Evolutionary conservation across 163 green algal genomes (phyloP).

Genomic region (Picocystis sp.): DNA sequence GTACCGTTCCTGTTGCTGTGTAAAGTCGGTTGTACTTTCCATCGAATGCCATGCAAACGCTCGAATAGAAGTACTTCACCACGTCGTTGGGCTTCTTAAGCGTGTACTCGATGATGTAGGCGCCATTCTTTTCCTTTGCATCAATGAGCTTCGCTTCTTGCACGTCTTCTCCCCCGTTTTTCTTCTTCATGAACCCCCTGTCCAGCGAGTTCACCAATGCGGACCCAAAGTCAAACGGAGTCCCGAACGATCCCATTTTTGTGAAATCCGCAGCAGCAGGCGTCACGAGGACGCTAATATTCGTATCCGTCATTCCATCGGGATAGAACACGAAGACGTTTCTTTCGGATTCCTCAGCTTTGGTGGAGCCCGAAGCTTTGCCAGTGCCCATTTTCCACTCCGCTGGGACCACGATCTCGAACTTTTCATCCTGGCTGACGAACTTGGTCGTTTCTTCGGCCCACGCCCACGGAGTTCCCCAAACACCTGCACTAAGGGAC

Average conservation of each 20-base stretch:
- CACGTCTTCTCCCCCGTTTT: not conserved
- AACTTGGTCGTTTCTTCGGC: not conserved
- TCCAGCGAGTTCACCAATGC: slow-evolving; percentile 43
- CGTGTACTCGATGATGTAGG: slow-evolving; percentile 44
- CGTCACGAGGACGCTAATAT: slow-evolving; percentile 38
- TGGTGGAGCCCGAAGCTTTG: not conserved
- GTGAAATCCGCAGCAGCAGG: slow-evolving; percentile 34
- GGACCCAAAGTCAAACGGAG: slow-evolving; percentile 24
- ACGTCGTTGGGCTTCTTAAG: slow-evolving; percentile 24
- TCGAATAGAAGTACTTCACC: not conserved
- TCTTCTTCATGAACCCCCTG: slow-evolving; percentile 23
- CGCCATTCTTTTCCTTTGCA: slow-evolving; percentile 19
- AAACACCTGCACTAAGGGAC: not conserved
- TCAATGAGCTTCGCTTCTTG: slow-evolving; percentile 44
- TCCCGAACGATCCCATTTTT: slow-evolving; percentile 29
- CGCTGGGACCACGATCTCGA: not conserved
- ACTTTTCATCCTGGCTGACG: not conserved
- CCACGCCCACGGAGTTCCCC: not conserved
- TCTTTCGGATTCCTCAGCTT: not conserved
- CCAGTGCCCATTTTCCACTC: not conserved
- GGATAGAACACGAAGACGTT: not conserved
- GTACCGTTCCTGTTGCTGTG: not conserved
- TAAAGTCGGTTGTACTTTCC: not conserved
- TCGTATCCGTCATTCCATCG: slow-evolving; percentile 19
- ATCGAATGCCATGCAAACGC: not conserved